phyloP scores from a whole-genome alignment of 257 asterid species.

The Ophiorrhiza pumila region DNA sequence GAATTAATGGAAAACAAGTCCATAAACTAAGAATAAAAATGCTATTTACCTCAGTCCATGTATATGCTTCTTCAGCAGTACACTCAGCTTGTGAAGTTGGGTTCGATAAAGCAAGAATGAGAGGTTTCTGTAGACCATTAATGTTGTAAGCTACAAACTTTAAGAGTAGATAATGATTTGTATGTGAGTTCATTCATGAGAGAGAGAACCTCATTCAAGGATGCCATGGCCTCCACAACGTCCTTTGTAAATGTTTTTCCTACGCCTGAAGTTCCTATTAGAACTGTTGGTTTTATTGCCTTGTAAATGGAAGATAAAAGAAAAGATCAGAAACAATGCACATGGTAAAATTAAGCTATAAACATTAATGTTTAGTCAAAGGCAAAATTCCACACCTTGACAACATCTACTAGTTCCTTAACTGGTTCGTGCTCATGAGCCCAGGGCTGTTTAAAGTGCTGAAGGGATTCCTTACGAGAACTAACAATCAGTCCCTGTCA shows the following conservation, averaged over 20 bases:
- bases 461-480: constrained; percentile 81
- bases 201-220: constrained; percentile 61
- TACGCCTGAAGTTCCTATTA: constrained; percentile 89
- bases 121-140: constrained; percentile 57
- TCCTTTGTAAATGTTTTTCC: constrained; percentile 79
- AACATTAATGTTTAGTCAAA: constrained; percentile 9
- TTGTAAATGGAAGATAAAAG: constrained; percentile 25
- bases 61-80: constrained; percentile 92
- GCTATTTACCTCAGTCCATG: constrained; percentile 67
- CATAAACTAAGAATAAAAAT: background rate
- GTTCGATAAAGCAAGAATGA: constrained; percentile 79
- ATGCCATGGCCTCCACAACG: constrained; percentile 79
- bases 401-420: constrained; percentile 71
- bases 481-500: constrained; percentile 69
- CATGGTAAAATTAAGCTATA: background rate
- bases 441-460: constrained; percentile 85
- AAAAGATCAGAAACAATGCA: constrained; percentile 6
- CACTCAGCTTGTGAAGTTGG: constrained; percentile 95
- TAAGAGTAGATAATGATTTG: background rate
- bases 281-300: constrained; percentile 78
- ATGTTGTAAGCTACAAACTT: constrained; percentile 16
- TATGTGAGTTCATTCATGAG: background rate
- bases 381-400: constrained; percentile 46
- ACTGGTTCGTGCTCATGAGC: constrained; percentile 84
- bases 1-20: background rate